Evolutionary conservation across 2,329 filamentous ascomycete species (phyloP), one percentile per base, ranked within the genome.

Genomic region (Fusarium musae): DNA sequence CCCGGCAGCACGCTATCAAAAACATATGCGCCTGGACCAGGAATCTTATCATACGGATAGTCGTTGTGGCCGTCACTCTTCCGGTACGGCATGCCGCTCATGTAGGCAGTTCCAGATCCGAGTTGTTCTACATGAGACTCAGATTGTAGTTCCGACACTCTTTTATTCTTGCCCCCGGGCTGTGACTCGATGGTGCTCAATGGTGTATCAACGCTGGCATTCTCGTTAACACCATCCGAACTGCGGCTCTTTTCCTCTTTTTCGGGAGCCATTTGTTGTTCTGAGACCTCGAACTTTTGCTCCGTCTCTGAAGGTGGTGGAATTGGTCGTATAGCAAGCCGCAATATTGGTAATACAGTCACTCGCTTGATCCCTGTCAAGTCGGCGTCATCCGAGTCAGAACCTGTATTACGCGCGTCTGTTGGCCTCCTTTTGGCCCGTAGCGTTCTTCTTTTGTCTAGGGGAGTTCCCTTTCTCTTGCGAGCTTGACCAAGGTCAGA

Each of bases 221-320:
- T 21, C 13, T n/a, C 9, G 12, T 19, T 19, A 0, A 0, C 0
- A 9, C 1, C 6, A 21, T 16, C 19, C 3, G 5, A 30, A 4
- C 13, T 21, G 9, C 0, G 6, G 4, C 9, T n/a, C 26, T 5
- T n/a, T 47, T 11, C 3, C 19, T 30, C 19, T 8, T 11, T 9
- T 8, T n/a, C 9, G 0, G 0, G 5, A 30, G 2, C 26, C 21
- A 5, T 5, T 0, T n/a, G 1, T 47, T 11, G 19, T 11, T 0
- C 9, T n/a, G 28, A 49, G 2, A 6, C 3, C 5, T 4, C 13
- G 0, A 11, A 0, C 1, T 6, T n/a, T n/a, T 9, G 6, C 11
- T 30, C 6, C 9, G 46, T 6, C 1, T 30, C 4, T 2, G 9
- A 30, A 9, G 15, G 3, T 9, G 19, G 2, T 4, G 9, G 13